Evolutionary conservation across 768 basidiomycete genomes (phyloP), one percentile per base, ranked within the genome.

Genomic region (Myochromella boudieri): DNA sequence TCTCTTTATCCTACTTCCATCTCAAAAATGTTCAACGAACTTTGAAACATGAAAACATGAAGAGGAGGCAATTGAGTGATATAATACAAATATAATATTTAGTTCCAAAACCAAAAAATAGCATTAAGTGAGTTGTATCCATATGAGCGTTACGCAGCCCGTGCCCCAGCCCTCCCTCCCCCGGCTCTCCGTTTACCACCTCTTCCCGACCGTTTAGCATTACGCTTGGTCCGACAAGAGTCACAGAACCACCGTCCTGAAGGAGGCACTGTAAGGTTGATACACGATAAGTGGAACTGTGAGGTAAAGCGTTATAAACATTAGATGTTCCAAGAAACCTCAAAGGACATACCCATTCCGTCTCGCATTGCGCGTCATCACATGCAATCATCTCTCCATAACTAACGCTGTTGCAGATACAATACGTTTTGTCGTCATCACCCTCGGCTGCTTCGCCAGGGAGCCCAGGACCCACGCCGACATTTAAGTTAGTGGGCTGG

Each of bases 311-410:
- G 43, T 28, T 41, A 53, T n/a, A n/a, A n/a, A n/a, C n/a, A n/a
- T n/a, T n/a, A n/a, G n/a, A n/a, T n/a, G n/a, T n/a, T n/a, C 39
- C 37, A 31, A 20, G 37, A 43, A 44, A 36, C 29, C 54, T 43
- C 44, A 44, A 45, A 37, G 55, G 6, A 84, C 89, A 62, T 56
- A 95, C 93, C 93, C 93, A 97, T 85, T 95, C 92, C 48, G 75
- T 74, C 56, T 85, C 82, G 68, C 93, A 95, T 36, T 76, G 73
- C 14, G 72, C 69, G 57, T 85, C 89, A 63, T 97, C 93, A 63
- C 93, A 97, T 18, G 85, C 93, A 57, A 97, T 90, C 93, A 97
- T 95, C 69, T 94, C 87, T 28, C 94, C 94, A 57, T 86, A 94
- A 59, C 90, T 92, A 49, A 83, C 76, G 14, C 86, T 73, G 54